Conservation (phyloP, 495 filamentous ascomycete genomes). For the Chlorociboria aeruginascens region DNA sequence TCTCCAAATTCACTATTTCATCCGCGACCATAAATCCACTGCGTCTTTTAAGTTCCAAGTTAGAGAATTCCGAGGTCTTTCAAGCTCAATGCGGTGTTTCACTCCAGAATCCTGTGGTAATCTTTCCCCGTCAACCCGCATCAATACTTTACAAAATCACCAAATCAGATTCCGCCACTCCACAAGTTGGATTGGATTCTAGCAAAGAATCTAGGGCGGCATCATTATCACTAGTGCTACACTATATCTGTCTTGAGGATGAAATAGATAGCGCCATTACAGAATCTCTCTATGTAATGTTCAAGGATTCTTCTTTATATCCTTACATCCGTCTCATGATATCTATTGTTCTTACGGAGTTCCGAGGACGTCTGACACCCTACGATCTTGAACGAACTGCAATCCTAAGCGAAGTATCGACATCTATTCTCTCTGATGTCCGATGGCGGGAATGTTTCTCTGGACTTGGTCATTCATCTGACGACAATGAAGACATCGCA, state of each 20-base stretch:
- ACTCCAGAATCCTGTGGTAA: constrained; percentile 40
- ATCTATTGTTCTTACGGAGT: constrained; percentile 35
- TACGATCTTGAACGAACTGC: constrained; percentile 48
- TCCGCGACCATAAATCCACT: constrained; percentile 65
- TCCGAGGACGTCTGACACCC: constrained; percentile 38
- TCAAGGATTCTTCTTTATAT: constrained; percentile 28
- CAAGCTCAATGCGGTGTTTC: constrained; percentile 48
- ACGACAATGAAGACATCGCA: constrained; percentile 18
- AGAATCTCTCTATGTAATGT: constrained; percentile 23
- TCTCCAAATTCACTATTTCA: constrained; percentile 81
- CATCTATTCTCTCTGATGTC: constrained; percentile 11
- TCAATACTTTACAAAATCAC: constrained; percentile 73
- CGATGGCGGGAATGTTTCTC: constrained; percentile 31
- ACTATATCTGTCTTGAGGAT: constrained; percentile 71
- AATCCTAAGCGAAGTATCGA: constrained; percentile 37
- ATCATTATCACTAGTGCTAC: constrained; percentile 54
- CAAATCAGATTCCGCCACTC: neutral
- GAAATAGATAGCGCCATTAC: constrained; percentile 40
- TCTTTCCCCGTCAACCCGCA: constrained; percentile 74
- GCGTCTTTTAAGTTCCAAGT: constrained; percentile 54
- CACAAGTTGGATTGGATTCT: constrained; percentile 22
- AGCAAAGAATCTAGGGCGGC: constrained; percentile 33
- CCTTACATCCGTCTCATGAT: constrained; percentile 36
- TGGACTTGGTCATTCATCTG: constrained; percentile 25
- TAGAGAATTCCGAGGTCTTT: constrained; percentile 59